Percentiles rank a stretch among this genome's conserved stretches.
These are phyloP conservation scores for Pezicula radicicola DNA, from an alignment of 2,329 filamentous ascomycete species.

Conservation along the genomic window DNA sequence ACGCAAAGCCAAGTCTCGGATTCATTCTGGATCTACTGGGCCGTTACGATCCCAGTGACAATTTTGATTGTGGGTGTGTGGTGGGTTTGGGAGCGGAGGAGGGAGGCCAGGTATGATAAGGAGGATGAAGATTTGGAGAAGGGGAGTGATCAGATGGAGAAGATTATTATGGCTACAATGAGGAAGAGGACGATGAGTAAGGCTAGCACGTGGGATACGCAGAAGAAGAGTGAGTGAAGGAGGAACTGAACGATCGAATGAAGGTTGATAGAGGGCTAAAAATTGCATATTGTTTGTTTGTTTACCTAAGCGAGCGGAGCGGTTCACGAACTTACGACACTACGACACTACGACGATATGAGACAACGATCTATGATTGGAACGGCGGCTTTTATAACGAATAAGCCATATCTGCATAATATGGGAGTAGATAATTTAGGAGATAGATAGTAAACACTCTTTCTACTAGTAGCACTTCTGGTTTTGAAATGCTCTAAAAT, in stretches of 20 bases:
- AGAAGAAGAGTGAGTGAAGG: constrained; percentile 6
- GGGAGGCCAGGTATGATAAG: constrained; percentile 15
- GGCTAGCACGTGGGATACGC: constrained; percentile 17
- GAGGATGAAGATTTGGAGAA: constrained; percentile 26
- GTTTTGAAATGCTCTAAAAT: too few relatives aligned
- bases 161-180: constrained; percentile 23
- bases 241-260: neutral
- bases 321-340: too few relatives aligned
- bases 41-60: constrained; percentile 56
- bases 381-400: too few relatives aligned
- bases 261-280: too few relatives aligned
- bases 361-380: too few relatives aligned
- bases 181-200: constrained; percentile 23
- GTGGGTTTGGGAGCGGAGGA: constrained; percentile 37
- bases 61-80: constrained; percentile 51
- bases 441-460: too few relatives aligned
- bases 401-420: too few relatives aligned
- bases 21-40: constrained; percentile 62
- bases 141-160: constrained; percentile 24
- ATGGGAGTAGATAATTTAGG: too few relatives aligned
- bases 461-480: too few relatives aligned
- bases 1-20: constrained; percentile 33
- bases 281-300: too few relatives aligned
- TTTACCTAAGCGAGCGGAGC: too few relatives aligned
- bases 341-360: too few relatives aligned